Evolutionary conservation across 192 early-diverging fungal genomes (phyloP).

Genomic region (Rhizophlyctis rosea): DNA sequence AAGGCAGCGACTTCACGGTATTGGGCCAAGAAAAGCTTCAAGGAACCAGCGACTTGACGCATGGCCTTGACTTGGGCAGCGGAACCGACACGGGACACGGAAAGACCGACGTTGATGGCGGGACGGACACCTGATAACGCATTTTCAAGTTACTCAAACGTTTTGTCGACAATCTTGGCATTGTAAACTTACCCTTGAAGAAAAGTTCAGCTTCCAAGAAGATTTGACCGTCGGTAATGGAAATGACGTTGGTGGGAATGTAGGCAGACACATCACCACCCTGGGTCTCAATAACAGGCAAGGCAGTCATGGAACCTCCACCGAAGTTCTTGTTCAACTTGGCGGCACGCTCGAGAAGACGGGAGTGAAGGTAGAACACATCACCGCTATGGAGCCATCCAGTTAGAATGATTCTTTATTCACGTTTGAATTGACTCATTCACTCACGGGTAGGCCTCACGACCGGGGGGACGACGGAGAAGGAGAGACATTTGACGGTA

Average conservation of each 20-base stretch:
- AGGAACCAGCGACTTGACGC: slow-evolving; percentile 99
- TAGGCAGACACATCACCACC: slow-evolving; percentile 99
- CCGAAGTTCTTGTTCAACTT: slow-evolving; percentile 98
- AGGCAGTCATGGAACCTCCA: slow-evolving; percentile 95
- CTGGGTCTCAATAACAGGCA: slow-evolving; percentile 99
- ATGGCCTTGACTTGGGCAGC: slow-evolving; percentile 99
- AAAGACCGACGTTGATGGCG: slow-evolving; percentile 99
- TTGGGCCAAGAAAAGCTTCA: slow-evolving; percentile 99
- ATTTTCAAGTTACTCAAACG: background rate
- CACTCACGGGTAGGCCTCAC: slow-evolving; percentile 92
- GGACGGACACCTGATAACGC: slow-evolving; percentile 71
- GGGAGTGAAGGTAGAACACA: slow-evolving; percentile 99
- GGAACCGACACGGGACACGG: slow-evolving; percentile 99
- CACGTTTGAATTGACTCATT: too few relatives aligned
- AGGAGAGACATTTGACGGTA: slow-evolving; percentile 99
- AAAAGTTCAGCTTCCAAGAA: slow-evolving; percentile 99
- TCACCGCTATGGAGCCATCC: slow-evolving; percentile 68
- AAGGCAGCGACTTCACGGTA: slow-evolving; percentile 99
- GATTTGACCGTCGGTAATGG: slow-evolving; percentile 99
- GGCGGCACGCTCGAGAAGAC: slow-evolving; percentile 97
- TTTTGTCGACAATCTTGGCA: background rate
- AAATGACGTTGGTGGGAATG: slow-evolving; percentile 99
- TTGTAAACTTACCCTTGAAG: slow-evolving; percentile 85
- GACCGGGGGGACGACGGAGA: slow-evolving; percentile 99
- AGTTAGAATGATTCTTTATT: too few relatives aligned